Percentiles rank a stretch among this genome's conserved stretches.
phyloP scores from a whole-genome alignment of 345 rosid genomes.

The Triadica sebifera region DNA sequence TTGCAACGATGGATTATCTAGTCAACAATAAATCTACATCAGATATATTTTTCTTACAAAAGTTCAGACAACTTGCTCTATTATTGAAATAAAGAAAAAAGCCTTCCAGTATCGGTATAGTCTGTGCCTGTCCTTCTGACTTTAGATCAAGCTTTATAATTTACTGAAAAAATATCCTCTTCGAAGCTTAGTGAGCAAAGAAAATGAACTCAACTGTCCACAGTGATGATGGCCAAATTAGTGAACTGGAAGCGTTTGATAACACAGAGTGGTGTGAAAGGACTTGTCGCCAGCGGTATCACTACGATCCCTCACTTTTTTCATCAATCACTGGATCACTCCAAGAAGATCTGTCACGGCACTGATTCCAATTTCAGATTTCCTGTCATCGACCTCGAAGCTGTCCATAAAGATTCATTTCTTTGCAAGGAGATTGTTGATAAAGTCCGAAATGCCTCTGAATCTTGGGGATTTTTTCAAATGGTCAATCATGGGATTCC shows the following conservation, averaged over 20 bases:
- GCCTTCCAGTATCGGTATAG: background rate
- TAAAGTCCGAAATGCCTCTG: background rate
- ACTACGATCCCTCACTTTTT: constrained; percentile 4
- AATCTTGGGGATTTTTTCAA: constrained; percentile 22
- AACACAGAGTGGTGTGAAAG: constrained; percentile 10
- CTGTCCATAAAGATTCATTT: background rate
- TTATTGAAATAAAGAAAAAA: background rate
- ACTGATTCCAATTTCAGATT: background rate
- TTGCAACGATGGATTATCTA: background rate
- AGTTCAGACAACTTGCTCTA: background rate
- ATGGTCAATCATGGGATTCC: constrained; percentile 22
- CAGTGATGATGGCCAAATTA: background rate
- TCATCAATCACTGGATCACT: background rate
- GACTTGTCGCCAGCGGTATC: constrained; percentile 17
- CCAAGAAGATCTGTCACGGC: background rate
- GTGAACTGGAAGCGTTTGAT: constrained; percentile 16
- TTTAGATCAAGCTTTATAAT: background rate
- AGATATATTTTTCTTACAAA: too few species aligned
- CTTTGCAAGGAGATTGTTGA: background rate
- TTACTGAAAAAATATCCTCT: background rate
- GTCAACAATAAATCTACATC: too few species aligned
- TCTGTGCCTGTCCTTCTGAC: background rate
- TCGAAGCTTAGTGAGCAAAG: too few species aligned
- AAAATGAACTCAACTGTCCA: too few species aligned
- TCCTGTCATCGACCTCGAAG: constrained; percentile 7